phyloP scores from a whole-genome alignment of 495 filamentous ascomycete genomes.

The Penicillium alfredii region DNA sequence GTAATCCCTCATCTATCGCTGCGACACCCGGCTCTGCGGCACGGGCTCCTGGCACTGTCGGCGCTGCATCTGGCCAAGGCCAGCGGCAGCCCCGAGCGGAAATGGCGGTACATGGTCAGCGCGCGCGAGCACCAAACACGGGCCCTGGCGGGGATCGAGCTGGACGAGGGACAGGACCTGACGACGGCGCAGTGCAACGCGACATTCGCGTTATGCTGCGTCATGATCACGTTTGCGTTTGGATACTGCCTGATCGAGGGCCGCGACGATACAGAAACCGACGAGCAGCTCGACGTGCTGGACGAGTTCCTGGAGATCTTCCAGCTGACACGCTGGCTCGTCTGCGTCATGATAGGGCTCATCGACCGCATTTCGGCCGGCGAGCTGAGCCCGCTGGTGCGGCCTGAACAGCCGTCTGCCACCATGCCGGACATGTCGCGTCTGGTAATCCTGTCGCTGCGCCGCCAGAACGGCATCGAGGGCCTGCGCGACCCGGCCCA shows the following conservation, averaged over 20 bases:
- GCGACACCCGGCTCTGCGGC: slow-evolving; percentile 39
- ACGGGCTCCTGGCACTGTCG: slow-evolving; percentile 45
- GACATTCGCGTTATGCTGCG: slow-evolving; percentile 40
- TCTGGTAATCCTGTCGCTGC: slow-evolving; percentile 28
- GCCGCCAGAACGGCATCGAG: slow-evolving; percentile 25
- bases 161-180: slow-evolving; percentile 19
- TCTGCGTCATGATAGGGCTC: slow-evolving; percentile 25
- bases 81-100: slow-evolving; percentile 6
- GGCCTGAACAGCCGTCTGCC: slow-evolving; percentile 16
- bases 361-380: slow-evolving; percentile 31
- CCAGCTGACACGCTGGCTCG: slow-evolving; percentile 33
- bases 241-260: slow-evolving; percentile 30
- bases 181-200: slow-evolving; percentile 37
- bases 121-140: slow-evolving; percentile 34
- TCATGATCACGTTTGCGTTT: slow-evolving; percentile 43
- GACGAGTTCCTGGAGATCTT: slow-evolving; percentile 42
- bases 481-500: slow-evolving; percentile 20
- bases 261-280: slow-evolving; percentile 12
- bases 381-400: slow-evolving; percentile 29
- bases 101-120: slow-evolving; percentile 22
- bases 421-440: slow-evolving; percentile 37
- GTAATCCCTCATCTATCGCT: slow-evolving; percentile 42
- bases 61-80: slow-evolving; percentile 38
- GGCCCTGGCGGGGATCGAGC: slow-evolving; percentile 30
- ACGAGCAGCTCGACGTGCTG: slow-evolving; percentile 18